These are phyloP conservation scores for Ophiosphaerella korrae DNA, from an alignment of 2,329 filamentous ascomycete genomes.

Conservation along the genomic window DNA sequence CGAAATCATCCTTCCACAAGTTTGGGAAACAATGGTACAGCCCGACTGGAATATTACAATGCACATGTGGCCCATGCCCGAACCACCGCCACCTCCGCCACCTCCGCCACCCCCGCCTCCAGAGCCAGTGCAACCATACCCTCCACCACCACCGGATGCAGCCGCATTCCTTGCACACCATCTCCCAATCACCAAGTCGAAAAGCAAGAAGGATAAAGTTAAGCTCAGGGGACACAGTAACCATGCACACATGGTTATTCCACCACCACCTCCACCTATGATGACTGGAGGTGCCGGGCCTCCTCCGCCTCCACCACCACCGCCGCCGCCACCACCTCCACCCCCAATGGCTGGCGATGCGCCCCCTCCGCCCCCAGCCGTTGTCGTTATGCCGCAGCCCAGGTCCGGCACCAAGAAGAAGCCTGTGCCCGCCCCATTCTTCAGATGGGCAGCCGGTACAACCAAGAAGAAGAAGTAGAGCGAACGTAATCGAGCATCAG, in stretches of 20 bases:
- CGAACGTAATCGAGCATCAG: not conserved
- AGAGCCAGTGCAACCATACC: conserved; percentile 9
- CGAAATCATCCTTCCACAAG: conserved; percentile 56
- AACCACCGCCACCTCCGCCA: conserved; percentile 21
- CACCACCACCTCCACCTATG: not conserved
- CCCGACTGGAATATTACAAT: conserved; percentile 56
- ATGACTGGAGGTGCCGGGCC: not conserved
- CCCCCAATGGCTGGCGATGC: conserved; percentile 11
- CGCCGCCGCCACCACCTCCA: conserved; percentile 5
- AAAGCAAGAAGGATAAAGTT: conserved; percentile 17
- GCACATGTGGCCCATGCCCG: conserved; percentile 56
- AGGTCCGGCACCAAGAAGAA: conserved; percentile 11
- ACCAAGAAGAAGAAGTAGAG: conserved; percentile 13
- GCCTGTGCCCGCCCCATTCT: conserved; percentile 17
- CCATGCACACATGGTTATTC: conserved; percentile 14
- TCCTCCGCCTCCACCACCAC: conserved; percentile 4
- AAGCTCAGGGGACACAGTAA: conserved; percentile 17
- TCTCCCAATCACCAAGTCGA: conserved; percentile 15
- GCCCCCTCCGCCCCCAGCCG: conserved; percentile 16
- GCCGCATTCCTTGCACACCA: conserved; percentile 16
- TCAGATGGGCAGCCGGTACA: conserved; percentile 30
- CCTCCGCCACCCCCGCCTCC: conserved; percentile 21
- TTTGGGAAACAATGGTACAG: conserved; percentile 56
- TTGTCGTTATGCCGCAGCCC: conserved; percentile 8
- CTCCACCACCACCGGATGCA: conserved; percentile 21